Conservation (phyloP, 73 alveolate genomes). For the Stentor roeselii region DNA sequence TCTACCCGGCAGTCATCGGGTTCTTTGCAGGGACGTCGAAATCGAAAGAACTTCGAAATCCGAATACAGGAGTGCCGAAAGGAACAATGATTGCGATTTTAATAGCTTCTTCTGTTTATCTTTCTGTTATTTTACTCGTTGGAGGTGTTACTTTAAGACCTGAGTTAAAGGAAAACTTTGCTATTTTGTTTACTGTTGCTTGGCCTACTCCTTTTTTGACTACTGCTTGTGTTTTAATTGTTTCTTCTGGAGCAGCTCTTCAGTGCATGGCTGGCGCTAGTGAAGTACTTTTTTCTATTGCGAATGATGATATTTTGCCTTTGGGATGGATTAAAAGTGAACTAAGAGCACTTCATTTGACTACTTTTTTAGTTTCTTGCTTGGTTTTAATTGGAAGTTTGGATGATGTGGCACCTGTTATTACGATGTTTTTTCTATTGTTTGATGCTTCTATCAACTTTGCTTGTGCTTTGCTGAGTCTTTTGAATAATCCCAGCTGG, state of each 20-base stretch:
- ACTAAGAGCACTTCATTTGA: slow-evolving; percentile 31
- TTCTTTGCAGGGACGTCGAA: background rate
- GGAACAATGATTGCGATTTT: background rate
- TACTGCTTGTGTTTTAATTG: slow-evolving; percentile 40
- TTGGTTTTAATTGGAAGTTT: slow-evolving; percentile 47
- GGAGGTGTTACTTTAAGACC: slow-evolving; percentile 43
- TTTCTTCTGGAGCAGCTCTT: slow-evolving; percentile 52
- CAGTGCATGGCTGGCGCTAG: slow-evolving; percentile 48
- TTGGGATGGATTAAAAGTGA: background rate
- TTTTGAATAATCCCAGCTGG: slow-evolving; percentile 64
- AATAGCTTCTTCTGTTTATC: slow-evolving; percentile 15
- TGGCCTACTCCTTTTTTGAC: slow-evolving; percentile 52
- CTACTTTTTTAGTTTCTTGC: slow-evolving; percentile 20
- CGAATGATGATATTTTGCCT: slow-evolving; percentile 53
- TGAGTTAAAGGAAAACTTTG: slow-evolving; percentile 27
- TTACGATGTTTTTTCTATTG: slow-evolving; percentile 50
- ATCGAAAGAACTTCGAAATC: background rate
- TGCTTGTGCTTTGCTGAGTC: slow-evolving; percentile 54
- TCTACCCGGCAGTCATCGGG: slow-evolving; percentile 1
- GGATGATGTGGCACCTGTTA: slow-evolving; percentile 57
- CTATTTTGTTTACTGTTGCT: slow-evolving; percentile 54
- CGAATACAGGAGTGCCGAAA: background rate
- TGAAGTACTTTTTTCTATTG: slow-evolving; percentile 43
- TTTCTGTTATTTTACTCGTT: slow-evolving; percentile 25
- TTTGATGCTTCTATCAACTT: slow-evolving; percentile 52